These are phyloP conservation scores for Saccharomyces hybrid DNA, from an alignment of 1,139 yeast species.

Conservation along the genomic window DNA sequence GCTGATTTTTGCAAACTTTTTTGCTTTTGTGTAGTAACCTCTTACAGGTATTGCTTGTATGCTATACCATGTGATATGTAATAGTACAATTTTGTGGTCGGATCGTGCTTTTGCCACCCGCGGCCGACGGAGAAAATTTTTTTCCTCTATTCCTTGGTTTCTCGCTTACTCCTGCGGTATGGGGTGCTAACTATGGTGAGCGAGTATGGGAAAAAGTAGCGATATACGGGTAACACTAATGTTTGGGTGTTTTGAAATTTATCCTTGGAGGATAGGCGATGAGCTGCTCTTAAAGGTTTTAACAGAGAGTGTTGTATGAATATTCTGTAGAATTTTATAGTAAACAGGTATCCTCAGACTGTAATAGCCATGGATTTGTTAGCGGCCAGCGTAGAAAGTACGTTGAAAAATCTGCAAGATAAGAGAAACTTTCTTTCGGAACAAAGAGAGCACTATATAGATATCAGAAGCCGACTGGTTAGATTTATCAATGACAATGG, in stretches of 20 bases:
- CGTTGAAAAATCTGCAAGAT: conserved; percentile 24
- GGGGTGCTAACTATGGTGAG: not conserved
- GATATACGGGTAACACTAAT: not conserved
- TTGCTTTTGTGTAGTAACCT: not conserved
- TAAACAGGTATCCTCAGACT: not conserved
- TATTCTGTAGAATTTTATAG: not conserved
- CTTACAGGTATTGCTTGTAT: not conserved
- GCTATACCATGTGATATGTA: not conserved
- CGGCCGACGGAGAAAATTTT: conserved; percentile 3
- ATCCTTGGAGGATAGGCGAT: not conserved
- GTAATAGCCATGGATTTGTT: conserved; percentile 22
- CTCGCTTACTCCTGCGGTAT: not conserved
- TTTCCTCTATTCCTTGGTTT: not conserved
- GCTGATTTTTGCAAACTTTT: not conserved
- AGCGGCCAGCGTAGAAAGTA: conserved; percentile 22
- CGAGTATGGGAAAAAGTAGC: not conserved
- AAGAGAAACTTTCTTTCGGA: conserved; percentile 27
- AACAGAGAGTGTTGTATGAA: not conserved
- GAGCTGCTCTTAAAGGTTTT: not conserved
- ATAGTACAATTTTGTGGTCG: not conserved
- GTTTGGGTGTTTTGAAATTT: not conserved
- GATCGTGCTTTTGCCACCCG: conserved; percentile 1
- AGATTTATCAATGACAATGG: conserved; percentile 12
- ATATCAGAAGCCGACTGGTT: conserved; percentile 25
- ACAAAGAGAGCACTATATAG: conserved; percentile 29